Percentiles rank a stretch among this genome's conserved stretches.
phyloP scores from a whole-genome alignment of 202 grass and related monocot species.

The Bolboschoenoplectus hybrid region DNA sequence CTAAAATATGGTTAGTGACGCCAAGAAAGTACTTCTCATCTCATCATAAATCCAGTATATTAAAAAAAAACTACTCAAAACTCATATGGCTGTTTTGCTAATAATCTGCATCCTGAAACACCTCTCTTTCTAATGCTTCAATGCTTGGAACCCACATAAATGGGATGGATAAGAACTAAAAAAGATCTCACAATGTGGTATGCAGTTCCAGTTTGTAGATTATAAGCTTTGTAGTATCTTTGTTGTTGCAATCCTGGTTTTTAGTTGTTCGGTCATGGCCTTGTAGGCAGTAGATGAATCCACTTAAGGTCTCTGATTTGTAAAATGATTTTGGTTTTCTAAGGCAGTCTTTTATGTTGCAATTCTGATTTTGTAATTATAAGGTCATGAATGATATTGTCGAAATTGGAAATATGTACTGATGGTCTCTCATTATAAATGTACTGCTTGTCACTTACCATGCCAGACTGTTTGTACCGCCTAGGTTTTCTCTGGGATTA shows the following conservation, averaged over 20 bases:
- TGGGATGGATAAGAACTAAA: not conserved
- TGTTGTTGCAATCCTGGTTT: slow-evolving; percentile 12
- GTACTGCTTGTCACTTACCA: not conserved
- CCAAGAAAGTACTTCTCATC: not conserved
- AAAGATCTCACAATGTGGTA: not conserved
- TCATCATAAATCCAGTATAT: not conserved
- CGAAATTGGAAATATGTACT: not conserved
- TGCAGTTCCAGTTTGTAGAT: not conserved
- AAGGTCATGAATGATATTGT: not conserved
- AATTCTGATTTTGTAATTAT: not conserved
- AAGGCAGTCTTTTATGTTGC: slow-evolving; percentile 15
- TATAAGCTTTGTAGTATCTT: not conserved
- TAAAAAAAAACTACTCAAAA: not conserved
- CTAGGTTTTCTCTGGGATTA: not conserved
- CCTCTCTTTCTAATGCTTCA: not conserved
- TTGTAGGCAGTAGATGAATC: not conserved
- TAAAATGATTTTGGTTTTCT: slow-evolving; percentile 8
- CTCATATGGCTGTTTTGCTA: not conserved
- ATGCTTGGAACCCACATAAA: not conserved
- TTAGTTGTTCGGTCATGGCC: slow-evolving; percentile 6
- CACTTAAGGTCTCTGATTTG: slow-evolving; percentile 22
- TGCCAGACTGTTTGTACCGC: not conserved
- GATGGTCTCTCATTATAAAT: not conserved
- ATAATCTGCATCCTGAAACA: not conserved
- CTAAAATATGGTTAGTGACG: not conserved